These are phyloP conservation scores for Flaveria sonorensis DNA, from an alignment of 129 eudicot species.

Conservation along the genomic window DNA sequence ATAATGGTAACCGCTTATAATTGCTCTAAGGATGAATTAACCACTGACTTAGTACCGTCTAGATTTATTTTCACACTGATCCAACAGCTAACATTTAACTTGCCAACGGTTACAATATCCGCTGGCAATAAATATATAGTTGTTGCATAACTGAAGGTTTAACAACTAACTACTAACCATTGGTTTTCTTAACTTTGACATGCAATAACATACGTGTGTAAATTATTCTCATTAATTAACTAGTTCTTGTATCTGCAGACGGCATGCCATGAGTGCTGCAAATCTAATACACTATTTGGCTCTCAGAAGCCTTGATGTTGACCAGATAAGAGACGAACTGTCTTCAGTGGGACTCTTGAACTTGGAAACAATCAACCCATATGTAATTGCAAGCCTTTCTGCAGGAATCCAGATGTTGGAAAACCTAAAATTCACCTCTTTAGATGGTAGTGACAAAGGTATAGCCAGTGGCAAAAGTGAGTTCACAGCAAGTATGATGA, in stretches of 20 bases:
- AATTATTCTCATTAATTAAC: neutral
- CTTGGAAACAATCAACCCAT: constrained; percentile 58
- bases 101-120: no score
- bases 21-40: no score
- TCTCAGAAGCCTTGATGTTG: constrained; percentile 63
- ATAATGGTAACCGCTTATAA: no score
- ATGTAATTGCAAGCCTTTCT: constrained; percentile 70
- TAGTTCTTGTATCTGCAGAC: constrained; percentile 51
- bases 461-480: constrained; percentile 31
- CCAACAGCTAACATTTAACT: no score
- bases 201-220: neutral
- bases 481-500: constrained; percentile 40
- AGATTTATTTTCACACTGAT: no score
- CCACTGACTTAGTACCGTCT: no score
- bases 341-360: constrained; percentile 62
- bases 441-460: constrained; percentile 24
- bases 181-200: neutral
- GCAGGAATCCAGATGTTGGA: constrained; percentile 65
- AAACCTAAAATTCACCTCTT: constrained; percentile 43
- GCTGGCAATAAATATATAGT: no score
- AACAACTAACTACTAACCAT: neutral
- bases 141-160: no score
- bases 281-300: constrained; percentile 76
- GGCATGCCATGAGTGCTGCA: constrained; percentile 50
- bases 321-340: constrained; percentile 61